These are phyloP conservation scores for Protomyces lactucae-debilis DNA, from an alignment of 1,139 yeast species.

Conservation along the genomic window DNA sequence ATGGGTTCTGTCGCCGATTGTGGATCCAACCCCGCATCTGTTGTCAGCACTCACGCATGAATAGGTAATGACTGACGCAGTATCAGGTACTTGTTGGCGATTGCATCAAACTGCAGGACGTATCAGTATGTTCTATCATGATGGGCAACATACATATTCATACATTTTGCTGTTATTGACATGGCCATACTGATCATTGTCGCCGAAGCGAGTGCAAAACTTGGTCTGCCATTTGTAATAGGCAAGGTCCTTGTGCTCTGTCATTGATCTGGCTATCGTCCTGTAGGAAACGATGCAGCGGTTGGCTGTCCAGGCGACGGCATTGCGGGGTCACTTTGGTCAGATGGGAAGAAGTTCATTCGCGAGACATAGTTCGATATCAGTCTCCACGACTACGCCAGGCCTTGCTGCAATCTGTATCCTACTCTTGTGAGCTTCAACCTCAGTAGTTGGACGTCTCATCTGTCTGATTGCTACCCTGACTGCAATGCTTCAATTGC, in stretches of 20 bases:
- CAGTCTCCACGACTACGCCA: too few species aligned
- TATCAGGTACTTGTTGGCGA: slow-evolving; percentile 17
- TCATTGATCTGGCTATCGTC: background rate
- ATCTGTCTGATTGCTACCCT: too few species aligned
- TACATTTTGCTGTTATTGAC: slow-evolving; percentile 15
- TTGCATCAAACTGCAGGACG: slow-evolving; percentile 2
- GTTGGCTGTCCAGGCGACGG: too few species aligned
- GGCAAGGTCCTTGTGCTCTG: background rate
- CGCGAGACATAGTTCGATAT: too few species aligned
- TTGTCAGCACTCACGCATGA: background rate
- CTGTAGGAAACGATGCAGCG: too few species aligned
- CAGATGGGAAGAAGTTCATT: too few species aligned
- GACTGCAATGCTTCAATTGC: too few species aligned
- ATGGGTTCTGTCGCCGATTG: slow-evolving; percentile 3
- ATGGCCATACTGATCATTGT: slow-evolving; percentile 25
- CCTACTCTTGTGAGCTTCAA: too few species aligned
- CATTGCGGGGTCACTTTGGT: too few species aligned
- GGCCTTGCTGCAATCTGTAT: too few species aligned
- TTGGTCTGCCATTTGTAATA: slow-evolving; percentile 1
- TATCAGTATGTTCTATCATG: background rate
- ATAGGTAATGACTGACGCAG: background rate
- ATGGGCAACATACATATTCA: background rate
- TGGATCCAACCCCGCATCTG: background rate
- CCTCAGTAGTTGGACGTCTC: too few species aligned
- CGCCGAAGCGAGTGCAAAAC: slow-evolving; percentile 20